Evolutionary conservation across 345 rosid genomes (phyloP), one percentile per base, ranked within the genome.

Genomic region (Moricandia arvensis): DNA sequence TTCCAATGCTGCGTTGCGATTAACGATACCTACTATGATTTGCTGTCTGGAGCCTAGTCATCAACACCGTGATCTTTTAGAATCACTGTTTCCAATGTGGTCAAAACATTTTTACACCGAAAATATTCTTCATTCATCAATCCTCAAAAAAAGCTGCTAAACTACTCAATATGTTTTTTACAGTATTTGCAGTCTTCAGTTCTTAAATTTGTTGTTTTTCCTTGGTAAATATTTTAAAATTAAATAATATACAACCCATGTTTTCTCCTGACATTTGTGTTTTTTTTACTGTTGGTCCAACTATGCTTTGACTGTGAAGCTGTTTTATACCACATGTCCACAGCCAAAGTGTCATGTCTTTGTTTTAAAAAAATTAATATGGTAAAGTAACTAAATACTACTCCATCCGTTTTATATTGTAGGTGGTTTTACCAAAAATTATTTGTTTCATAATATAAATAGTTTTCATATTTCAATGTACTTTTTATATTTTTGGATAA

Each of bases 1-100:
- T 65, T 72, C 13, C 10, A 63, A 47, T 34, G 80, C 51, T 63
- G 66, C 70, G 73, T 59, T 67, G 41, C 77, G 3, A 31, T 27
- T 78, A 59, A 78, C 76, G 53, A 72, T 59, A 78, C 38, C 61
- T 63, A 77, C 16, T 33, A 66, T 72, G 81, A 78, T 78, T 72
- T 78, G 73, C 21, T 78, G 77, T 78, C 68, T 78, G 77, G 77
- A 72, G 26, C 61, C 38, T 35, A 18, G 49, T 61, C 73, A 37
- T 26, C 67, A 72, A 51, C 66, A 78, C 77, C 73, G 77, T 66
- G 74, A 78, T 72, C 47, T 78, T 66, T 78, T 66, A 69, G 74
- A 11, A 37, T 65, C 73, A 72, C 76, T 16, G 72, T 24, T 66
- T 34, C 77, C 81, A n/a, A 78, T 49, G 77, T 35, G 58, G 77